Conservation (phyloP, 2,329 filamentous ascomycete genomes). For the Apiospora rasikravindrae region DNA sequence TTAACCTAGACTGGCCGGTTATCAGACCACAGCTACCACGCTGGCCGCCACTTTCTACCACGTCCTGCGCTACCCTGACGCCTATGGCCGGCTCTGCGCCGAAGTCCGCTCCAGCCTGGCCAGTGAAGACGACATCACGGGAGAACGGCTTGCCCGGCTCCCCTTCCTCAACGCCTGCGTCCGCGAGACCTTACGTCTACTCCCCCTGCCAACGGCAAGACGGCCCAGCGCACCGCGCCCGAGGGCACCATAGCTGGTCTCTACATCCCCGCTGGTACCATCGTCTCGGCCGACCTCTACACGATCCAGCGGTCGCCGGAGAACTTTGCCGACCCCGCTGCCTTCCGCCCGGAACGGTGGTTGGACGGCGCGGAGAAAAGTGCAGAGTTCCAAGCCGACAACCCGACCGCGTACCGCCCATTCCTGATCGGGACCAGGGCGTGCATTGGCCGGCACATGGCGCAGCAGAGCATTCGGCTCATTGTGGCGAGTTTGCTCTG, state of each 20-base stretch:
- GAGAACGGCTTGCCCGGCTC: background rate
- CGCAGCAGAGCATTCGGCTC: constrained; percentile 1
- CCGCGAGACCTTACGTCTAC: background rate
- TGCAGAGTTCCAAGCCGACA: background rate
- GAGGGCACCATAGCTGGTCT: background rate
- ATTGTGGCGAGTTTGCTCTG: background rate
- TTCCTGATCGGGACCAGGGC: background rate
- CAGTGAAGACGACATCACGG: background rate
- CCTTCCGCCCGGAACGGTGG: background rate
- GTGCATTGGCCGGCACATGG: background rate
- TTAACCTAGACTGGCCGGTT: background rate
- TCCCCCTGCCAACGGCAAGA: background rate
- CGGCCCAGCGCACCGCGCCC: background rate
- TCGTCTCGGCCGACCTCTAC: constrained; percentile 1
- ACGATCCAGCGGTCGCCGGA: background rate
- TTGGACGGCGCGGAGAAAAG: background rate
- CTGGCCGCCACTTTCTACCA: background rate
- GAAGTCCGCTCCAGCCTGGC: background rate
- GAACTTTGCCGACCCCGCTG: background rate
- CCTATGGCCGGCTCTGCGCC: background rate
- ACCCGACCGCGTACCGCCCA: background rate
- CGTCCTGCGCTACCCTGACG: background rate
- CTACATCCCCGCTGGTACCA: background rate
- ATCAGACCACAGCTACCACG: background rate
- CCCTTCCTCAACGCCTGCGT: background rate